Evolutionary conservation across 441 rosid species (phyloP), one percentile per base, ranked within the genome.

Genomic region (Brassica hybrid): DNA sequence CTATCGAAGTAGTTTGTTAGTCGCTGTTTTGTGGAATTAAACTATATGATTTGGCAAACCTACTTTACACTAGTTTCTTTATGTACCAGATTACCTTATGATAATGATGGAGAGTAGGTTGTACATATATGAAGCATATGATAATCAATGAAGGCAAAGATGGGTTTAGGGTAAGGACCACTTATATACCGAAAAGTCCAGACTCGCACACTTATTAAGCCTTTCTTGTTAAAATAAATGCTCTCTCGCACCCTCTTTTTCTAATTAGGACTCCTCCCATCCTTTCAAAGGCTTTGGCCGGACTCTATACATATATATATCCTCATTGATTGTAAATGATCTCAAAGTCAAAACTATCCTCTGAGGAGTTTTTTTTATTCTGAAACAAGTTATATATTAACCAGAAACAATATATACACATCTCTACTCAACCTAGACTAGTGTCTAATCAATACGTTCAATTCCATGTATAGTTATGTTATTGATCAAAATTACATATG

Each of bases 111-210:
- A 77, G 66, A 71, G 76, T 78, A 32, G 69, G 69, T 72, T 1
- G 41, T 41, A 71, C 38, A 58, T 68, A 48, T 14, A 68, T 32
- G 64, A 66, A 67, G 68, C 76, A 66, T 72, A 67, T 67, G 81
- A 73, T 67, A 78, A 67, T 73, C 59, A 67, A 67, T 32, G 63
- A 65, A 65, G 7, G 65, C 2, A 65, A 65, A 60, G 27, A 71
- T 45, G 50, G 58, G 58, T 50, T 63, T 78, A 67, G 81, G 74
- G 59, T 78, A 61, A 78, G 81, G 81, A 78, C 81, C 81, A 78
- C 81, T 72, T 72, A 57, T 78, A 71, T 67, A 72, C 62, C 67
- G 43, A 66, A 48, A 45, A 73, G 58, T 41, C 27, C 72, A 65
- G 67, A n/a, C 62, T 59, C 68, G 57, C 77, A 73, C 65, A 67